Evolutionary conservation across 1,284 basidiomycete species (phyloP), one percentile per base, ranked within the genome.

Genomic region (Ceratobasidium sp.): DNA sequence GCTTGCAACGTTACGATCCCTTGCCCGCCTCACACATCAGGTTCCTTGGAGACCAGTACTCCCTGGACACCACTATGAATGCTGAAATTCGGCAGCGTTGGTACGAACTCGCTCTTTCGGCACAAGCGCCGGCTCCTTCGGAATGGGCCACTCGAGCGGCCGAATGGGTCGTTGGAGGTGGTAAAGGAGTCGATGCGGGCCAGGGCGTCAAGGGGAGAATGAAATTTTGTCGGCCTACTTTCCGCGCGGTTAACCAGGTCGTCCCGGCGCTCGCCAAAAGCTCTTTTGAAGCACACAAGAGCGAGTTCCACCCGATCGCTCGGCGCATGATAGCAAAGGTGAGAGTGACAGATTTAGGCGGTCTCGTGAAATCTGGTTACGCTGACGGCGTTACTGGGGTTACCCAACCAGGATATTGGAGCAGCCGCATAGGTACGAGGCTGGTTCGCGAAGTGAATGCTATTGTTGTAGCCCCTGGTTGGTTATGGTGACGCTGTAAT

Each of bases 171-270:
- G 83, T 86, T 14, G 89, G 88, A 1, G 79, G 76, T 21, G 84
- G 86, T 70, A 50, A 39, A 29, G 60, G 49, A 16, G 39, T 54
- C 8, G 60, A 64, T 21, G 49, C 49, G 16, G 57, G 49, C 29
- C 84, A 79, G 29, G 83, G 80, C 11, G 77, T 90, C 69, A 87
- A 88, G 74, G 89, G 88, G 2, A 80, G 90, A 21, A 91, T 92
- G 89, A 92, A 93, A 76, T 91, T 91, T 79, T 91, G 89, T 76
- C 78, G 91, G 66, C 88, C 88, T 0, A 78, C 85, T 7, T 85
- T 90, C 74, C 77, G 83, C 46, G 82, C 79, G 0, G 82, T 86
- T 19, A 77, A 75, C 36, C 80, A 82, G 68, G 86, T 89, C 21
- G 83, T 93, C 76, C 77, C 79, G 16, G 78, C 80, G 21, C 77